Conservation (phyloP, 2,329 filamentous ascomycete genomes). For the Aspergillus candidus region DNA sequence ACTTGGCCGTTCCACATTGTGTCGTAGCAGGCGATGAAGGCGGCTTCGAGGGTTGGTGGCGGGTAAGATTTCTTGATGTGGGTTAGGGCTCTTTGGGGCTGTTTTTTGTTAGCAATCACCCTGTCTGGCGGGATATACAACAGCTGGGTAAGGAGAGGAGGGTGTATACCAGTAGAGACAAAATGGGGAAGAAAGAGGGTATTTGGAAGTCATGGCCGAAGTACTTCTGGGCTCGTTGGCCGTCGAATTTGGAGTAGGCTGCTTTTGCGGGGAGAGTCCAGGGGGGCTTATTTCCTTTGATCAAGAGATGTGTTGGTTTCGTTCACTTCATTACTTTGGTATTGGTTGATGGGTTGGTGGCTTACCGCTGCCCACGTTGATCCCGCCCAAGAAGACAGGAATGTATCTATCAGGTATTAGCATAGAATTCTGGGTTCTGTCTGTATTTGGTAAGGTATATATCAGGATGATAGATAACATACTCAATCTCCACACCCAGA, state of each 20-base stretch:
- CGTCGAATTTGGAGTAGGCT: constrained; percentile 49
- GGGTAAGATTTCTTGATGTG: constrained; percentile 58
- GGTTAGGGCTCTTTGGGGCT: constrained; percentile 61
- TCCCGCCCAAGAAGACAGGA: constrained; percentile 65
- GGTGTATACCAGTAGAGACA: constrained; percentile 47
- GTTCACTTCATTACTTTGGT: neutral
- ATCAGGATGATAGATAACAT: constrained; percentile 23
- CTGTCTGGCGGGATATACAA: neutral
- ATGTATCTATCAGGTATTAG: constrained; percentile 50
- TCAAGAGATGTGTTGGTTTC: neutral
- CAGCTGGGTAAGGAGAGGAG: neutral
- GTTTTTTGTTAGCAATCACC: constrained; percentile 14
- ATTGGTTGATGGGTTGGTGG: neutral
- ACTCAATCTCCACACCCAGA: constrained; percentile 62
- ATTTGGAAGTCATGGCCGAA: constrained; percentile 41
- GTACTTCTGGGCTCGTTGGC: constrained; percentile 45
- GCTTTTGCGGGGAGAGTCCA: constrained; percentile 66
- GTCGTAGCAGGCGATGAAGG: constrained; percentile 52
- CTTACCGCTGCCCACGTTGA: constrained; percentile 56
- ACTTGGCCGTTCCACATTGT: constrained; percentile 57
- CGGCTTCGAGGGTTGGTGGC: constrained; percentile 44
- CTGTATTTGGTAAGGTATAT: neutral
- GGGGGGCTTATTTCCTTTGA: constrained; percentile 66
- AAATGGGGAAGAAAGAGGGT: constrained; percentile 49
- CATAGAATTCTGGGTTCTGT: neutral